Percentiles rank a stretch among this genome's conserved stretches.
Conservation (phyloP, 148 eudicot genomes). For the Polygonum maritimum region DNA sequence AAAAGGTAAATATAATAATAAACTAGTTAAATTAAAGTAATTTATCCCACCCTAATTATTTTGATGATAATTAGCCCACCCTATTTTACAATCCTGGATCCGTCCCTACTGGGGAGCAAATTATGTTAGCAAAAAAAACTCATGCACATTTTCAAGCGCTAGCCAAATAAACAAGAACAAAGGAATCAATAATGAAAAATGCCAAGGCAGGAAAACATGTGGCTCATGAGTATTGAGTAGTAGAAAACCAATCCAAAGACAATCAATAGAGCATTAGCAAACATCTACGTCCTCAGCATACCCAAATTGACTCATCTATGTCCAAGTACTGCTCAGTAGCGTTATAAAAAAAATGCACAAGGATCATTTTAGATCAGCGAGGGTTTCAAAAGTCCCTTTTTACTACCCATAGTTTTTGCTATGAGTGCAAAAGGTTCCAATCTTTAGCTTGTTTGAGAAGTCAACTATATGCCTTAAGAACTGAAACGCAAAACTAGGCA, state of each 20-base stretch:
- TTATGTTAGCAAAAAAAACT: background rate
- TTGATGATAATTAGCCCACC: no score
- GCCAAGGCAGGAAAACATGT: background rate
- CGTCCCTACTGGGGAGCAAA: background rate
- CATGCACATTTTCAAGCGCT: background rate
- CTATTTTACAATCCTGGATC: no score
- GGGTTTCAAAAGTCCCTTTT: background rate
- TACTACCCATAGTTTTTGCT: background rate
- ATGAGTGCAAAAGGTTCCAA: background rate
- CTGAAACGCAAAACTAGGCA: background rate
- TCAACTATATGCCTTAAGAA: background rate
- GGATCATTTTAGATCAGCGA: background rate
- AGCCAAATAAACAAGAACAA: background rate
- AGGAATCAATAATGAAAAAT: background rate
- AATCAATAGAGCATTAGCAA: background rate
- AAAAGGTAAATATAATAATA: no score
- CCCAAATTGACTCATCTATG: background rate
- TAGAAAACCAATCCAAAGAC: slow-evolving; percentile 1
- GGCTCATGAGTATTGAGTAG: background rate
- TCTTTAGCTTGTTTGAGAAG: background rate
- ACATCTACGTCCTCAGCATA: background rate
- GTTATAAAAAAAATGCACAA: background rate
- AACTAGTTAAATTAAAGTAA: no score
- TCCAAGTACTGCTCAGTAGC: background rate
- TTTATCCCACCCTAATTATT: no score